These are phyloP conservation scores for Lichtheimia corymbifera DNA, from an alignment of 371 early-diverging fungal species.

Conservation along the genomic window DNA sequence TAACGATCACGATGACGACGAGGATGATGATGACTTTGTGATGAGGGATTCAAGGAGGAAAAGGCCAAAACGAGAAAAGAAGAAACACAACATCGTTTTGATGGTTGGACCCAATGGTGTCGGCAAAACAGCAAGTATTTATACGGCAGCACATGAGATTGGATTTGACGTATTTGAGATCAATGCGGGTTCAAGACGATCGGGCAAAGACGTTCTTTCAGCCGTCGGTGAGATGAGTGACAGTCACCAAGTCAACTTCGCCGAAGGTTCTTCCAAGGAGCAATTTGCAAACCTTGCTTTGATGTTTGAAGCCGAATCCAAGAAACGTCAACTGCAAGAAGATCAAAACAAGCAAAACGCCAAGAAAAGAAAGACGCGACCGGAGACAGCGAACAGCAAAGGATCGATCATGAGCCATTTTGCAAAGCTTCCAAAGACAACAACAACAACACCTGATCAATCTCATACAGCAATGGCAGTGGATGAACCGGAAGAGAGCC, in stretches of 20 bases:
- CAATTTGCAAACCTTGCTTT: neutral
- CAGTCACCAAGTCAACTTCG: slow-evolving; percentile 58
- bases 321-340: slow-evolving; percentile 9
- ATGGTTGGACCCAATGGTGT: slow-evolving; percentile 68
- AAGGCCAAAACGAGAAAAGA: slow-evolving; percentile 9
- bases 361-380: neutral
- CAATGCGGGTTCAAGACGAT: slow-evolving; percentile 63
- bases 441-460: neutral
- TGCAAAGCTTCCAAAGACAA: slow-evolving; percentile 7
- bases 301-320: slow-evolving; percentile 16
- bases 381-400: neutral
- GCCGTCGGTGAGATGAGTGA: slow-evolving; percentile 69
- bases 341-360: slow-evolving; percentile 12
- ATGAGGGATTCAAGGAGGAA: neutral
- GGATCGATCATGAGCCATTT: slow-evolving; percentile 27
- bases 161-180: slow-evolving; percentile 79
- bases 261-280: neutral
- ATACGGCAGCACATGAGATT: slow-evolving; percentile 68
- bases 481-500: neutral
- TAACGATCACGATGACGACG: slow-evolving; percentile 6
- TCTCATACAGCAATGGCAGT: neutral
- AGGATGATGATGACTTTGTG: slow-evolving; percentile 4
- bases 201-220: slow-evolving; percentile 68
- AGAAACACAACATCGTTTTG: slow-evolving; percentile 51
- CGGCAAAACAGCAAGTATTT: slow-evolving; percentile 77